A percentile compares a stretch with the other conserved stretches of the same genome.
Conservation (phyloP, 2,329 filamentous ascomycete genomes). For the Aspergillus eucalypticola region DNA sequence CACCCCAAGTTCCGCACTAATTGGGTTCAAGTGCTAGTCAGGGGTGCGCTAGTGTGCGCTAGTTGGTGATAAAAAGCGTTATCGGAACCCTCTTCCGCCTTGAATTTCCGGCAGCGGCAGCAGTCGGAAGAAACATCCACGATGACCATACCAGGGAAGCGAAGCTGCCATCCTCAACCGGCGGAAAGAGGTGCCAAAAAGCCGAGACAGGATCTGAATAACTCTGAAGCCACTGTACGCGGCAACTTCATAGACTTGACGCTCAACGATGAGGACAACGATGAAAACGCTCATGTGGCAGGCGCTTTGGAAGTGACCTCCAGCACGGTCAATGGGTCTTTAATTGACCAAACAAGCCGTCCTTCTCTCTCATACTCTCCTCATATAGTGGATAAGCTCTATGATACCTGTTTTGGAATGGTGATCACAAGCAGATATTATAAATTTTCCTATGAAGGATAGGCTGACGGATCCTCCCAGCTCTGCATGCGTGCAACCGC, state of each 20-base stretch:
- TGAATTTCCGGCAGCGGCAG: no score
- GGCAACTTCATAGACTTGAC: not conserved
- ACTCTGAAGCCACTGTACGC: not conserved
- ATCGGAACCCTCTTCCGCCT: no score
- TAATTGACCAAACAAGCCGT: no score
- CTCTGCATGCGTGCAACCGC: not conserved
- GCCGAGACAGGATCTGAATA: not conserved
- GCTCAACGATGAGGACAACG: not conserved
- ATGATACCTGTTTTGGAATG: constrained; percentile 12
- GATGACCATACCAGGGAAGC: not conserved
- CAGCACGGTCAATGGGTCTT: not conserved
- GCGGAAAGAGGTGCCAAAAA: not conserved
- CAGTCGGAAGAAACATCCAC: not conserved
- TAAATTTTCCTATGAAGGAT: not conserved
- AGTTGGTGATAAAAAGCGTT: no score
- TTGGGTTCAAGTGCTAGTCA: no score
- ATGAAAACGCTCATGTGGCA: not conserved
- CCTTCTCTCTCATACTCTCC: not conserved
- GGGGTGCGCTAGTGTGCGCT: no score
- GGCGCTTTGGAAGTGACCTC: not conserved
- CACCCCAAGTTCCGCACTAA: no score
- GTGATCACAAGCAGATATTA: not conserved
- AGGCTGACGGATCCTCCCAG: not conserved
- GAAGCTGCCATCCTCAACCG: not conserved
- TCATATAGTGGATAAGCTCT: not conserved